Conservation (phyloP, 139 green algal genomes). For the Micractinium conductrix region DNA sequence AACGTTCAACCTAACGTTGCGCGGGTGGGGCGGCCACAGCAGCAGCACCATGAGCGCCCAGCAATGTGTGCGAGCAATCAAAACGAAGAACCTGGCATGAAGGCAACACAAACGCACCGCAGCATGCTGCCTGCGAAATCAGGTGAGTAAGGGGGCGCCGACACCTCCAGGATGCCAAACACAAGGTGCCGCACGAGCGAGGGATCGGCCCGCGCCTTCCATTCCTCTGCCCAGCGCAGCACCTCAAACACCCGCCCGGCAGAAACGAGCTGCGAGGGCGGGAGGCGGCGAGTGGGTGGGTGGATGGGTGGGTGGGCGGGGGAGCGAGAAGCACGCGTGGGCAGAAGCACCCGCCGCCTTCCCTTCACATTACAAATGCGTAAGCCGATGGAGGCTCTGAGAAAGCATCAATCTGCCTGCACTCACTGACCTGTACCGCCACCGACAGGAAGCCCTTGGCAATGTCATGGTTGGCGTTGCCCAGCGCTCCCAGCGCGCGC, state of each 20-base stretch:
- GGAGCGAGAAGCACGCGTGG: too few species aligned
- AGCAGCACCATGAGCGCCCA: too few species aligned
- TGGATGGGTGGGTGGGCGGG: background rate
- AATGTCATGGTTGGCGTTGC: constrained; percentile 48
- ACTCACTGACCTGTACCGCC: constrained; percentile 16
- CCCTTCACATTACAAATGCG: background rate
- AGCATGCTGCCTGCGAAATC: constrained; percentile 47
- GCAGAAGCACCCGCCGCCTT: too few species aligned
- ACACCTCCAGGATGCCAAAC: constrained; percentile 46
- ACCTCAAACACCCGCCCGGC: constrained; percentile 27
- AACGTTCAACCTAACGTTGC: too few species aligned
- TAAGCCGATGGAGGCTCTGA: background rate
- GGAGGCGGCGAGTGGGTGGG: background rate
- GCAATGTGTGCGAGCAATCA: too few species aligned
- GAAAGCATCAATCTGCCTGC: background rate
- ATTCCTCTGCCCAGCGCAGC: constrained; percentile 43
- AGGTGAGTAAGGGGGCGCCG: constrained; percentile 55
- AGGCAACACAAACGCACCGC: too few species aligned
- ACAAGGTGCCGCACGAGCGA: constrained; percentile 54
- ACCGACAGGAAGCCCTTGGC: constrained; percentile 44
- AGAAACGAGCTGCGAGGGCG: constrained; percentile 2
- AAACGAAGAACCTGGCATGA: too few species aligned
- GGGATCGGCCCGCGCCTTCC: constrained; percentile 47
- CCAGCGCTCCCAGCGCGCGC: constrained; percentile 39
- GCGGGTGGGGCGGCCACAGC: too few species aligned